These are phyloP conservation scores for Pythium diclinum DNA, from an alignment of 352 stramenopile genomes.

Conservation along the genomic window DNA sequence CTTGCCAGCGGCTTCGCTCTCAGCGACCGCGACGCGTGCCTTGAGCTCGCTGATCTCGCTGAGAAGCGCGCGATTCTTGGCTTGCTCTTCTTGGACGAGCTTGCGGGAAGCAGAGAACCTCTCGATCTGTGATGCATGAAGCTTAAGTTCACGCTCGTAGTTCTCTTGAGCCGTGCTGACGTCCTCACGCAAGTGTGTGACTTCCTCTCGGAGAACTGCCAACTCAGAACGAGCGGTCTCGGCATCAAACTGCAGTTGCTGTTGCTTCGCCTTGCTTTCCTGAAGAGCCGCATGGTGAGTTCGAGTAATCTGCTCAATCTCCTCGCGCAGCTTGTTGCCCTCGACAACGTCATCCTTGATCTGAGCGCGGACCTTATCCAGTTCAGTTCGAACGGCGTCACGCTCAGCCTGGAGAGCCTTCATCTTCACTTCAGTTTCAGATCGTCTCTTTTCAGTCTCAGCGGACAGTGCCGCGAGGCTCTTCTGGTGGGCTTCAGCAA, in stretches of 20 bases:
- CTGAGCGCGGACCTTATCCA: conserved; percentile 43
- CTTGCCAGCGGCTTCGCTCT: conserved; percentile 34
- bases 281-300: conserved; percentile 37
- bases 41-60: conserved; percentile 42
- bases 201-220: conserved; percentile 42
- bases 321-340: conserved; percentile 58
- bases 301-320: conserved; percentile 50
- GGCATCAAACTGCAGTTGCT: conserved; percentile 43
- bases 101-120: conserved; percentile 50
- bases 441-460: conserved; percentile 65
- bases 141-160: conserved; percentile 82
- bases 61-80: conserved; percentile 36
- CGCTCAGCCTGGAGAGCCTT: conserved; percentile 40
- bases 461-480: conserved; percentile 55
- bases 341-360: conserved; percentile 60
- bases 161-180: conserved; percentile 58
- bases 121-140: conserved; percentile 64
- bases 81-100: conserved; percentile 49
- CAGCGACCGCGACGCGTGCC: conserved; percentile 26
- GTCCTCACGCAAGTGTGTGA: conserved; percentile 41
- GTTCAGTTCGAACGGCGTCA: conserved; percentile 36
- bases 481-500: conserved; percentile 76
- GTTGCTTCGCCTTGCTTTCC: conserved; percentile 46
- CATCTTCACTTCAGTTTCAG: conserved; percentile 47
- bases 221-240: conserved; percentile 46